Evolutionary conservation across 148 eudicot genomes (phyloP), one percentile per base, ranked within the genome.

Genomic region (Cornus florida): DNA sequence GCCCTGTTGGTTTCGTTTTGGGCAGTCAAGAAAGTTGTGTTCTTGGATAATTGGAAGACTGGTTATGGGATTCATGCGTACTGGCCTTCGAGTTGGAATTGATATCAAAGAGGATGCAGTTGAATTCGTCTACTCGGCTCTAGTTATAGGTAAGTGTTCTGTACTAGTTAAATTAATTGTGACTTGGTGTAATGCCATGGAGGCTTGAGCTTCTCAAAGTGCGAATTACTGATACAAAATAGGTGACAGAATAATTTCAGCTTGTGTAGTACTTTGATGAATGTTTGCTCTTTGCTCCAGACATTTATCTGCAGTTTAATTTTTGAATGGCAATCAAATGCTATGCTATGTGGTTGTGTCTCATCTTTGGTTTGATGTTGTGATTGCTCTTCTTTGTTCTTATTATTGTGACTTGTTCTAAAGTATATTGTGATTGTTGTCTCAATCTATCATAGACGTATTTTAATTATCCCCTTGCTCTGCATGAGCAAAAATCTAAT

Each of bases 31-130:
- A 86, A 90, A 84, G 99, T 96, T 68, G 84, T 96, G 41, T 84
- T 57, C 69, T 87, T 96, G 82, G 95, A 94, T 92, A 92, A 94
- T 79, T 96, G 99, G 99, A 96, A 96, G 92, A 96, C 99, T 0
- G 99, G 99, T 7, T 96, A 96, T 75, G 94, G 93, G 0, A 81
- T 96, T 77, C 95, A 96, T 77, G 94, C 86, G 11, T 96, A 92
- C 71, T 91, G 97, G 99, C 98, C 99, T 50, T 86, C 95, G 6
- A 87, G 93, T 73, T 96, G 99, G 99, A 78, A 69, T 70, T 88
- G 84, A 86, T 79, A 13, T 67, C 50, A 17, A 31, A 20, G 88
- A 53, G 24, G 66, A 62, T 19, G 66, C 23, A 62, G 1, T 17
- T 17, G 66, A 4, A 20, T 22, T 5, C 11, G 50, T 46, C 24